A percentile compares a stretch with the other conserved stretches of the same genome.
These are phyloP conservation scores for Thalassiosira allenii DNA, from an alignment of 352 stramenopile genomes.

Conservation along the genomic window DNA sequence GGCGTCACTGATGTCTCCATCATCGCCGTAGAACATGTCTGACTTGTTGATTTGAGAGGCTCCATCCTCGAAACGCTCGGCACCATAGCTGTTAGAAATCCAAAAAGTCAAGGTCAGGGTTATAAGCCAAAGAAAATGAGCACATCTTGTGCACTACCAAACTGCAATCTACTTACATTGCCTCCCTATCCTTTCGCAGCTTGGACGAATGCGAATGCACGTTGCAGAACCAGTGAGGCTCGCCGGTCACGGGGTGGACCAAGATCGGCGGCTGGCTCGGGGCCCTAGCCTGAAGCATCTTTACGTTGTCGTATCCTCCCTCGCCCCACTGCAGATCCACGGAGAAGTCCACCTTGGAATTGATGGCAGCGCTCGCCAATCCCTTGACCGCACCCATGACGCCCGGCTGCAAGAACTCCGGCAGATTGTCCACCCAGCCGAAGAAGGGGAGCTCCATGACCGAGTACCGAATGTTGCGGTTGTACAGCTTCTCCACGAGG, in stretches of 20 bases:
- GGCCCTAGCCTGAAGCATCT: conserved; percentile 82
- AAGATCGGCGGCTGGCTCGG: conserved; percentile 84
- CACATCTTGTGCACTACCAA: conserved; percentile 87
- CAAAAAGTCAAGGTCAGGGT: conserved; percentile 10
- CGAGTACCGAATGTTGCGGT: conserved; percentile 83
- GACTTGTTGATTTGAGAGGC: conserved; percentile 88
- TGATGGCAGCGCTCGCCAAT: conserved; percentile 79
- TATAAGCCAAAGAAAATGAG: conserved; percentile 80
- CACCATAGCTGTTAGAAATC: conserved; percentile 70
- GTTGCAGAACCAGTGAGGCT: conserved; percentile 88
- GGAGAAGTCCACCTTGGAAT: conserved; percentile 87
- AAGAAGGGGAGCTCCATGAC: conserved; percentile 87
- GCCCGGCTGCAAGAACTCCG: conserved; percentile 61
- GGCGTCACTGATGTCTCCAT: conserved; percentile 73
- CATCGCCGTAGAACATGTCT: conserved; percentile 87
- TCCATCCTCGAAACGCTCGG: conserved; percentile 85
- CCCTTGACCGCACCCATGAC: conserved; percentile 78
- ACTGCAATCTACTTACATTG: conserved; percentile 88
- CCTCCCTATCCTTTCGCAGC: conserved; percentile 80
- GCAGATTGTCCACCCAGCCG: conserved; percentile 83
- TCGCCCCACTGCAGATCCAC: conserved; percentile 89
- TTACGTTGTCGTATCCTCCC: conserved; percentile 83
- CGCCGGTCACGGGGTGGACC: conserved; percentile 83
- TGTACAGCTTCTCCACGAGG: conserved; percentile 82
- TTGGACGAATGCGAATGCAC: conserved; percentile 86